Conservation (phyloP, 306 rosid species). For the Delonix regia region DNA sequence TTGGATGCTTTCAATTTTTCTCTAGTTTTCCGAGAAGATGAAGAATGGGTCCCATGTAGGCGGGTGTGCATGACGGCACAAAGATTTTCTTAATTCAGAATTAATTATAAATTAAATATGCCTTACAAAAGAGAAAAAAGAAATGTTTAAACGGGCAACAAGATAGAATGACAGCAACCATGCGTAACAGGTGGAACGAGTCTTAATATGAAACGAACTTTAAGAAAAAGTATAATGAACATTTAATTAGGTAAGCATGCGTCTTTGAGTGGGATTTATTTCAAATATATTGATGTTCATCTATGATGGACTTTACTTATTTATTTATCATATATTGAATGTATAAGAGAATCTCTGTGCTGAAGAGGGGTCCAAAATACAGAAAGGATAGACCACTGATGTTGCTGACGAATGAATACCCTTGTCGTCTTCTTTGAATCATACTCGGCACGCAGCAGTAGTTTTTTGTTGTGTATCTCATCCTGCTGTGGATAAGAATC, state of each 20-base stretch:
- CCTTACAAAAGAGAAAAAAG: too few relatives aligned
- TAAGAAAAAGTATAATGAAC: too few relatives aligned
- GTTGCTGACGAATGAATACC: not conserved
- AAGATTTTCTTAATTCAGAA: too few relatives aligned
- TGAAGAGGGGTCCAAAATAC: not conserved
- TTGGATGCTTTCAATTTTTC: too few relatives aligned
- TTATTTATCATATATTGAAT: not conserved
- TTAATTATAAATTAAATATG: too few relatives aligned
- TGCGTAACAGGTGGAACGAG: too few relatives aligned
- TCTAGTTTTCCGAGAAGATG: too few relatives aligned
- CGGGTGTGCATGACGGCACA: too few relatives aligned
- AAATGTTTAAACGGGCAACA: too few relatives aligned
- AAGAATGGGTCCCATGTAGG: too few relatives aligned
- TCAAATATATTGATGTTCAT: not conserved
- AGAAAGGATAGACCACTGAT: not conserved
- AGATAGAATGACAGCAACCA: too few relatives aligned
- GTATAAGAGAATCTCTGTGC: not conserved
- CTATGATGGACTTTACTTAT: not conserved
- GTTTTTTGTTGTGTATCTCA: not conserved
- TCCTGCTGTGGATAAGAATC: not conserved
- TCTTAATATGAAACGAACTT: too few relatives aligned
- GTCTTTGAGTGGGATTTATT: not conserved
- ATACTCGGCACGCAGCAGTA: not conserved
- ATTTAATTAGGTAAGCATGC: not conserved
- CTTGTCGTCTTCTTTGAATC: not conserved